Evolutionary conservation across 805 yeast genomes (phyloP).

Genomic region (Candida gorgasii): DNA sequence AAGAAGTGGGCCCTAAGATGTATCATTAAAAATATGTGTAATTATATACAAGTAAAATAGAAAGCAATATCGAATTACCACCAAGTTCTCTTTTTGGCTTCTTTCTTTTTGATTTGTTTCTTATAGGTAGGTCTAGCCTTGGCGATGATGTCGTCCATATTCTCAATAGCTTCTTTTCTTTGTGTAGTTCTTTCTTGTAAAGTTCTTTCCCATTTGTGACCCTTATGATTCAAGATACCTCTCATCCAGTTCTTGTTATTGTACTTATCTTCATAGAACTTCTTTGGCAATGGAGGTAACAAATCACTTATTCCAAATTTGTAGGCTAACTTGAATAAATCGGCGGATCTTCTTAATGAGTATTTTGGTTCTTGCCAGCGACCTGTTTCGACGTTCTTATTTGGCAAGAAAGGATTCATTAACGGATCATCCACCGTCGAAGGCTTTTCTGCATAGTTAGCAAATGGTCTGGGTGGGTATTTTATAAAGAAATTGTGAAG

Average conservation of each 20-base stretch:
- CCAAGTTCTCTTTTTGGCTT: conserved; percentile 39
- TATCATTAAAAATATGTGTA: conserved; percentile 3
- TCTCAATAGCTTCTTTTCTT: conserved; percentile 64
- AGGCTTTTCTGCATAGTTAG: conserved; percentile 63
- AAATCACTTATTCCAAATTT: conserved; percentile 77
- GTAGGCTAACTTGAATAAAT: conserved; percentile 77
- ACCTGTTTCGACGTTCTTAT: conserved; percentile 80
- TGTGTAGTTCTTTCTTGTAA: conserved; percentile 57
- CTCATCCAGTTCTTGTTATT: conserved; percentile 66
- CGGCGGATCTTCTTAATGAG: conserved; percentile 81
- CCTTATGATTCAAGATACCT: conserved; percentile 79
- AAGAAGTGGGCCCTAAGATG: conserved; percentile 18
- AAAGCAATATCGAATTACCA: conserved; percentile 19
- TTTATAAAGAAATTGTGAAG: conserved; percentile 74
- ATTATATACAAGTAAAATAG: conserved; percentile 3
- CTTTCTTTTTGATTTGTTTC: conserved; percentile 39
- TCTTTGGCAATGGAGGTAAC: conserved; percentile 69
- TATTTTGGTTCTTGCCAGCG: conserved; percentile 73
- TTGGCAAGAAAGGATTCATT: conserved; percentile 86
- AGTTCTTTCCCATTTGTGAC: conserved; percentile 76
- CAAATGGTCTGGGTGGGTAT: conserved; percentile 84
- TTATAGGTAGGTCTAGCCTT: conserved; percentile 55
- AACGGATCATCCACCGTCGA: conserved; percentile 63
- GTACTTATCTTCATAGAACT: conserved; percentile 78
- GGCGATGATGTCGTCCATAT: conserved; percentile 64